Percentiles rank a stretch among this genome's conserved stretches.
These are phyloP conservation scores for Ophiosphaerella herpotricha DNA, from an alignment of 2,329 filamentous ascomycete genomes.

Conservation along the genomic window DNA sequence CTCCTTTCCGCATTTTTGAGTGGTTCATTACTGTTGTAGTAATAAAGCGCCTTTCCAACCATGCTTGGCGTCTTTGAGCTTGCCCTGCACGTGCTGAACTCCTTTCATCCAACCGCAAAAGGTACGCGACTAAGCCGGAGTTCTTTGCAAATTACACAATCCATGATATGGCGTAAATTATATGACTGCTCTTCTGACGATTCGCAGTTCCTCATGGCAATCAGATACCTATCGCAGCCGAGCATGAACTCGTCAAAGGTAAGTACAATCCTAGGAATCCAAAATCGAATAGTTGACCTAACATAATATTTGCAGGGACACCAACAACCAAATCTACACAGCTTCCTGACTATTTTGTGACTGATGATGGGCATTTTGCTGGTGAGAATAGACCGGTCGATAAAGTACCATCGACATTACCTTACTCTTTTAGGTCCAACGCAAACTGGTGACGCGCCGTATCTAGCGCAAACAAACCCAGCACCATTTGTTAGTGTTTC, in stretches of 20 bases:
- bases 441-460: constrained; percentile 70
- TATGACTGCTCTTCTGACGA: not conserved
- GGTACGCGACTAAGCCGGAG: constrained; percentile 12
- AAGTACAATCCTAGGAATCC: constrained; percentile 8
- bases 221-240: constrained; percentile 22
- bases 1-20: too few relatives aligned
- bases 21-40: not conserved
- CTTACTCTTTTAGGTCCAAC: constrained; percentile 60
- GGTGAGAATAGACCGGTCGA: constrained; percentile 14
- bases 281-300: constrained; percentile 3
- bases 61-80: constrained; percentile 33
- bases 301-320: constrained; percentile 17
- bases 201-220: constrained; percentile 10
- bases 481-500: constrained; percentile 65
- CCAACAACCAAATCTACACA: constrained; percentile 24
- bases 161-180: not conserved
- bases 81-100: constrained; percentile 30
- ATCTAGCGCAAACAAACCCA: constrained; percentile 71
- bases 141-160: not conserved
- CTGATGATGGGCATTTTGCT: constrained; percentile 36
- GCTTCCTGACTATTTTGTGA: constrained; percentile 41
- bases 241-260: constrained; percentile 24
- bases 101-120: constrained; percentile 18
- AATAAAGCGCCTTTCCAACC: constrained; percentile 1
- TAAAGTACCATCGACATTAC: not conserved